Evolutionary conservation across 2,329 filamentous ascomycete genomes (phyloP).

Genomic region (Trichoderma cornu-damae): DNA sequence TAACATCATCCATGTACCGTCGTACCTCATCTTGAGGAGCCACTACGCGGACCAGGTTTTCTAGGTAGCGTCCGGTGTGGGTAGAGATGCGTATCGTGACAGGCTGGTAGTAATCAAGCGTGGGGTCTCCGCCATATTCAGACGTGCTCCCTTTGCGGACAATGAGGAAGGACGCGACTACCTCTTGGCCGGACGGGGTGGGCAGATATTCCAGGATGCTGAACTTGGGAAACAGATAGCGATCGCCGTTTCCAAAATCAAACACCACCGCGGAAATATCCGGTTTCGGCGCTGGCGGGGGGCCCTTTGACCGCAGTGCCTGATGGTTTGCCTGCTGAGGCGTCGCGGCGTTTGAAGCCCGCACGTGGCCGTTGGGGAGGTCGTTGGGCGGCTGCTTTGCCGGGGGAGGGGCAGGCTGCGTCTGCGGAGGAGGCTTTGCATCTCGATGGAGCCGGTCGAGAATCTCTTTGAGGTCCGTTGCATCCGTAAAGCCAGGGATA

Average conservation of each 20-base stretch:
- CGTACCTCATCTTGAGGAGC: constrained; percentile 58
- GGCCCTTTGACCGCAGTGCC: constrained; percentile 56
- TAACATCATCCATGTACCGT: constrained; percentile 64
- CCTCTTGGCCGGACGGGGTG: constrained; percentile 48
- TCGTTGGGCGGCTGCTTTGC: constrained; percentile 31
- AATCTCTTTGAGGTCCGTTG: constrained; percentile 49
- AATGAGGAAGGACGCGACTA: constrained; percentile 72
- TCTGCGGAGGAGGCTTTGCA: constrained; percentile 33
- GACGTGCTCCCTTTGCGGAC: constrained; percentile 66
- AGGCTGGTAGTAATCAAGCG: constrained; percentile 70
- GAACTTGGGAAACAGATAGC: constrained; percentile 73
- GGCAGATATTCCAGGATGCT: constrained; percentile 66
- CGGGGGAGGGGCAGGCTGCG: constrained; percentile 28
- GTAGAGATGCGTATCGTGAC: constrained; percentile 59
- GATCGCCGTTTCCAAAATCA: constrained; percentile 68
- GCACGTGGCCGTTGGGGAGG: constrained; percentile 30
- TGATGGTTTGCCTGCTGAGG: constrained; percentile 40
- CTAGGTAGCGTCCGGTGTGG: constrained; percentile 51
- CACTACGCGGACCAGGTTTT: constrained; percentile 56
- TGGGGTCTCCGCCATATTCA: constrained; percentile 58
- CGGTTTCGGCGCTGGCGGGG: constrained; percentile 48
- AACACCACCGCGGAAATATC: constrained; percentile 64
- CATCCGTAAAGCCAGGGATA: constrained; percentile 47
- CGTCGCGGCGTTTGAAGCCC: constrained; percentile 18
- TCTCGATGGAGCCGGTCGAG: constrained; percentile 47